Evolutionary conservation across 257 asterid genomes (phyloP).

Genomic region (Marsdenia floribunda): DNA sequence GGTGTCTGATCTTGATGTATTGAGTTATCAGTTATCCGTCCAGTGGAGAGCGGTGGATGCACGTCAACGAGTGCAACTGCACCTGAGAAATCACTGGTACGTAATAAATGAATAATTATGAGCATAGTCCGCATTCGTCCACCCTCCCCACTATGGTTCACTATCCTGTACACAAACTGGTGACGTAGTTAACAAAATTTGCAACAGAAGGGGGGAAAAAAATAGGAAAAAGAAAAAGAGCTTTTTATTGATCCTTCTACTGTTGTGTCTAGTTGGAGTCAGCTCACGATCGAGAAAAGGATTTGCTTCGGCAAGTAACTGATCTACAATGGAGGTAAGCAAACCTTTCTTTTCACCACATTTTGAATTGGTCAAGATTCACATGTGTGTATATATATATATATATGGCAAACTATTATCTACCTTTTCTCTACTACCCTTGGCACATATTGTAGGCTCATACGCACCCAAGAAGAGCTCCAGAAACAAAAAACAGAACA

Average conservation of each 20-base stretch:
- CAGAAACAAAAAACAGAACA: constrained; percentile 55
- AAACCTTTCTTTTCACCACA: not conserved
- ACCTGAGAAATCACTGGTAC: constrained; percentile 67
- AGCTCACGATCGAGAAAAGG: constrained; percentile 77
- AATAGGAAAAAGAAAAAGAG: too few relatives aligned
- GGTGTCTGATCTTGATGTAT: constrained; percentile 15
- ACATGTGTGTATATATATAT: too few relatives aligned
- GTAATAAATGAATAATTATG: not conserved
- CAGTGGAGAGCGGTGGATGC: constrained; percentile 43
- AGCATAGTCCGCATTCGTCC: not conserved
- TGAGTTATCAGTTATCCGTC: constrained; percentile 15
- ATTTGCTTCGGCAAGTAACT: constrained; percentile 57
- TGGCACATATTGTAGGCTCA: constrained; percentile 23
- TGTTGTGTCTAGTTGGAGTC: constrained; percentile 59
- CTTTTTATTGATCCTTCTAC: not conserved
- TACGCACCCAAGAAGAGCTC: constrained; percentile 63
- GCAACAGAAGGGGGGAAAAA: not conserved
- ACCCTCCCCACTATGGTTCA: not conserved
- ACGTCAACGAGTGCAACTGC: constrained; percentile 22
- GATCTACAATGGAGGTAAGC: constrained; percentile 70
- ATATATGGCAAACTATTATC: not conserved
- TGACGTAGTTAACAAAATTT: not conserved
- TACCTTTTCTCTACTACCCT: not conserved
- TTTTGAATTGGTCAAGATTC: not conserved
- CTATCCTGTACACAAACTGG: not conserved